Conservation (phyloP, 495 filamentous ascomycete genomes). For the Astrothelium subdiscretum region DNA sequence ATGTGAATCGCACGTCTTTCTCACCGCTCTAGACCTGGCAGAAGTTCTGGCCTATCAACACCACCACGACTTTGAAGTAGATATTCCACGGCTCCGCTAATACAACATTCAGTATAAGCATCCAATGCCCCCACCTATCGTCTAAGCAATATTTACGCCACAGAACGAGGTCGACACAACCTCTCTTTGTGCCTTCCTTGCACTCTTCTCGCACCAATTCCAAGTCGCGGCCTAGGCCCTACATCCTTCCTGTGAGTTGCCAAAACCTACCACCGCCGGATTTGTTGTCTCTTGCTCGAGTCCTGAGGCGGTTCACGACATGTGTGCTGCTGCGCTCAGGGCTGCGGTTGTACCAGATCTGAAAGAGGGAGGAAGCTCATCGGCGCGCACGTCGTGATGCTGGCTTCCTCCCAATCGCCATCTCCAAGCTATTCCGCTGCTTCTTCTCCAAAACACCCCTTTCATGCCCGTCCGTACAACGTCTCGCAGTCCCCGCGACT, state of each 20-base stretch:
- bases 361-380: conserved; percentile 1
- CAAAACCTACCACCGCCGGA: background rate
- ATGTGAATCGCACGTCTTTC: background rate
- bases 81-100: no score
- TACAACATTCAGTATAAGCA: no score
- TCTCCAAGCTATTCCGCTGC: conserved; percentile 18
- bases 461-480: conserved; percentile 12
- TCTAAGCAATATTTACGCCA: background rate
- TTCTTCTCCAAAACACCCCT: conserved; percentile 15
- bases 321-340: background rate
- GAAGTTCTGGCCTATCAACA: conserved; percentile 1
- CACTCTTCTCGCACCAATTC: background rate
- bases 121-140: background rate
- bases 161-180: background rate
- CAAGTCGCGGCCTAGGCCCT: no score
- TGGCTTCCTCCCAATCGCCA: conserved; percentile 5
- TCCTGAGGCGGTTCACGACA: background rate
- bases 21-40: background rate
- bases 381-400: background rate
- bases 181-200: background rate
- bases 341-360: background rate
- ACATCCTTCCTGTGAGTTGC: no score
- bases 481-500: conserved; percentile 11
- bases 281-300: background rate
- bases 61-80: no score